These are phyloP conservation scores for Neoscytalidium dimidiatum DNA, from an alignment of 2,329 filamentous ascomycete genomes.

Conservation along the genomic window DNA sequence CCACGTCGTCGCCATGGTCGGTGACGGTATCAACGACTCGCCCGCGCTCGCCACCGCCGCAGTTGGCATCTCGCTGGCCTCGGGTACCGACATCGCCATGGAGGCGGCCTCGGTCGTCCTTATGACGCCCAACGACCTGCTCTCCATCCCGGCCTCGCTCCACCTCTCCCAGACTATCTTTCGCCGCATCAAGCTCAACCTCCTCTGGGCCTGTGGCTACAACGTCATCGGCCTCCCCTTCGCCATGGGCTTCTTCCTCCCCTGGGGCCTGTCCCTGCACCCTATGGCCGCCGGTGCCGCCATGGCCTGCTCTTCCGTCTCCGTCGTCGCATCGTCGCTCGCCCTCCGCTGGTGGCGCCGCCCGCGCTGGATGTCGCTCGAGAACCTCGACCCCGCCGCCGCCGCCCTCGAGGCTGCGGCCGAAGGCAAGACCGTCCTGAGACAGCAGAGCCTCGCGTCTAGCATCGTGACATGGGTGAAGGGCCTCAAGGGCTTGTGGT, in stretches of 20 bases:
- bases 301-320: slow-evolving; percentile 89
- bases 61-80: slow-evolving; percentile 88
- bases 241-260: slow-evolving; percentile 94
- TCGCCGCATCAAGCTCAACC: slow-evolving; percentile 87
- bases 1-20: slow-evolving; percentile 87
- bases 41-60: slow-evolving; percentile 91
- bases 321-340: slow-evolving; percentile 81
- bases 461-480: slow-evolving; percentile 19
- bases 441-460: not conserved
- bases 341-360: slow-evolving; percentile 84
- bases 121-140: slow-evolving; percentile 88
- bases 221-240: slow-evolving; percentile 90
- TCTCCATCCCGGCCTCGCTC: slow-evolving; percentile 87
- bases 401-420: slow-evolving; percentile 1
- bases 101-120: slow-evolving; percentile 95
- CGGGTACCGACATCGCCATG: slow-evolving; percentile 95
- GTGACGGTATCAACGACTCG: slow-evolving; percentile 97
- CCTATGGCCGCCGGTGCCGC: slow-evolving; percentile 93
- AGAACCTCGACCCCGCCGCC: slow-evolving; percentile 53
- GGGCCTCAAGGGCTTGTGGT: slow-evolving; percentile 31
- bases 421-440: not conserved
- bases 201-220: slow-evolving; percentile 91
- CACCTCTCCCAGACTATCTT: slow-evolving; percentile 84
- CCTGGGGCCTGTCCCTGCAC: slow-evolving; percentile 82
- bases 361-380: slow-evolving; percentile 82